A percentile compares a stretch with the other conserved stretches of the same genome.
phyloP scores from a whole-genome alignment of 148 eudicot species.

The Rheum nobile region DNA sequence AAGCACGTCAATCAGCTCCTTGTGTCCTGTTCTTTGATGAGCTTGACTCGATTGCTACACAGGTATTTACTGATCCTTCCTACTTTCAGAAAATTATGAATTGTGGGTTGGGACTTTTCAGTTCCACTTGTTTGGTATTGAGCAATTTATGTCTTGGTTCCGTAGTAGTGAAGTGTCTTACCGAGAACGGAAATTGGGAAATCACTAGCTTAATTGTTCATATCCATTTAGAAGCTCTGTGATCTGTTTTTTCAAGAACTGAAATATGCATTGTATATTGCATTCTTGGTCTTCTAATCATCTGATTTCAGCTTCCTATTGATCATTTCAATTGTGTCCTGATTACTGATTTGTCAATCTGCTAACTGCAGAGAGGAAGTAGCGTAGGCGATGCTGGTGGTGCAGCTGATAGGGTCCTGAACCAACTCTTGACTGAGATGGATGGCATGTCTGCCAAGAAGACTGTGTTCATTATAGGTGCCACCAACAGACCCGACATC shows the following conservation, averaged over 20 bases:
- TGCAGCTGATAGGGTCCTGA: conserved; percentile 84
- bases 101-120: neutral
- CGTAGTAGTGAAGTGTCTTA: no score
- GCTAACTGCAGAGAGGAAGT: conserved; percentile 54
- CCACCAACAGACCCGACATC: conserved; percentile 85
- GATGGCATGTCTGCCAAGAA: conserved; percentile 93
- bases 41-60: conserved; percentile 88
- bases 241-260: no score
- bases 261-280: no score
- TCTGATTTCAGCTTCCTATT: neutral
- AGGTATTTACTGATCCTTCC: conserved; percentile 27
- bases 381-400: conserved; percentile 92
- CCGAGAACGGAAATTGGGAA: no score
- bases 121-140: no score
- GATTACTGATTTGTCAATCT: neutral
- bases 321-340: neutral
- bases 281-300: neutral
- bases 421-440: conserved; percentile 83
- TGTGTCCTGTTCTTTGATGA: conserved; percentile 87
- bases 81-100: neutral
- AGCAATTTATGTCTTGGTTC: no score
- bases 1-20: conserved; percentile 81
- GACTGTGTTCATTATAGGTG: conserved; percentile 81
- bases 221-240: no score
- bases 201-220: neutral